Conservation (phyloP, 768 basidiomycete species). For the Daedaleopsis sinensis region DNA sequence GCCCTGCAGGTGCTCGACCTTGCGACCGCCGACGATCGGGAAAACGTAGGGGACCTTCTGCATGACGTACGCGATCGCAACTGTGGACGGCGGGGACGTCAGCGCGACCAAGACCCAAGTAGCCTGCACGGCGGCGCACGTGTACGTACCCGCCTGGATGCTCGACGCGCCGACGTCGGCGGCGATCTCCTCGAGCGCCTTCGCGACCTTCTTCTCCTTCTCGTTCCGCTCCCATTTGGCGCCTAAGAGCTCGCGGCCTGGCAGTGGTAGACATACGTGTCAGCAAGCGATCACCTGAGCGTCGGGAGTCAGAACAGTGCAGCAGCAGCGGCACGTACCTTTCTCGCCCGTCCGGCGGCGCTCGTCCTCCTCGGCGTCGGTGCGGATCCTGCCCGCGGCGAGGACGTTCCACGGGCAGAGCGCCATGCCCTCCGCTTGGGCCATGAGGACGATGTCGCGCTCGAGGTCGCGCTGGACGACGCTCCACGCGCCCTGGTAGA, state of each 20-base stretch:
- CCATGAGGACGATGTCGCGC: constrained; percentile 41
- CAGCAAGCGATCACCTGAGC: constrained; percentile 42
- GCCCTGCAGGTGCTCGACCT: constrained; percentile 22
- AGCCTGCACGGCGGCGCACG: constrained; percentile 17
- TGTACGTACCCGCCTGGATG: constrained; percentile 5
- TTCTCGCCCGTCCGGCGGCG: constrained; percentile 33
- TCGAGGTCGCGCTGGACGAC: too few relatives aligned
- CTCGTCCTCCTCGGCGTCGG: constrained; percentile 38
- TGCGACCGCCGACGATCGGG: constrained; percentile 22
- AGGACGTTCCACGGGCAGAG: constrained; percentile 45
- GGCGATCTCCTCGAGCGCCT: constrained; percentile 53
- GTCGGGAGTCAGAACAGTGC: neutral
- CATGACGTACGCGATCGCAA: constrained; percentile 33
- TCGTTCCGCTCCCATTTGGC: constrained; percentile 47
- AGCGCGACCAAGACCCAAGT: too few relatives aligned
- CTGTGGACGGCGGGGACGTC: constrained; percentile 10
- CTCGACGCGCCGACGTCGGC: constrained; percentile 42
- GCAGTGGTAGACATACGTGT: constrained; percentile 37
- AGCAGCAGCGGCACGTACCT: constrained; percentile 40
- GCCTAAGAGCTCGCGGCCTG: constrained; percentile 36
- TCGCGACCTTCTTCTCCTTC: constrained; percentile 41
- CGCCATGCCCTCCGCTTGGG: constrained; percentile 32
- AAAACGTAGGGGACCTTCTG: constrained; percentile 31
- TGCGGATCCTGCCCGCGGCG: constrained; percentile 42
- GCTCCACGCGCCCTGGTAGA: constrained; percentile 42